Evolutionary conservation across 345 rosid genomes (phyloP), one percentile per base, ranked within the genome.

Genomic region (Melastoma malabathricum): DNA sequence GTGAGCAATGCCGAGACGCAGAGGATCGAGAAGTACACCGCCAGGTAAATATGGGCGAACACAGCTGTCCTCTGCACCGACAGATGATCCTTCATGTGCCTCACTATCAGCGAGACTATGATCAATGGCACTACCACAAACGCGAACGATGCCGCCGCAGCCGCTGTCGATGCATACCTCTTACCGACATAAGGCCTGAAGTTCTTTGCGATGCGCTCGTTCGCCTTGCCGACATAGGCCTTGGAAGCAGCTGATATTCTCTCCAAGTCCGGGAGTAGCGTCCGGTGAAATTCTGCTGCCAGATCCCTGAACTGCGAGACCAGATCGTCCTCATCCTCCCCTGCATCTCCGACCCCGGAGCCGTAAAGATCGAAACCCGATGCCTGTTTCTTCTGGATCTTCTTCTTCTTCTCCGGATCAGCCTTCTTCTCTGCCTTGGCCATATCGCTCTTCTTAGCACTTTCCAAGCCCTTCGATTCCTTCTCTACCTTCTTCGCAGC

Each of bases 1-100:
- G 95, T 93, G 59, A 77, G 63, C 3, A 88, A 54, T 0, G 97
- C 70, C 5, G 97, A 79, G 34, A 83, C 22, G 41, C 86, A 75
- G 5, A 93, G 94, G 59, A 88, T 93, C 1, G 92, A 55, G 92
- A 85, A 88, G 78, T 93, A 93, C 61, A 93, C 88, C 1, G 92
- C 74, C 69, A 93, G 97, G 68, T 93, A 92, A 39, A 81, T 75
- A 67, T 93, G 97, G 75, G 85, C 69, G 66, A 81, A 93, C 56
- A 87, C 79, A 18, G 88, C 57, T 66, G 84, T 47, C 31, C 83
- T 85, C 45, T 93, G 99, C 47, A 93, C 73, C 1, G 97, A 93
- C 68, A 93, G 88, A 13, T 83, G 88, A 8, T 94, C 79, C 75
- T 85, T 84, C 79, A 93, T 72, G 25, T 70, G 71, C 65, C 76